Evolutionary conservation across 108 stramenopile species (phyloP), one percentile per base, ranked within the genome.

Genomic region (Cyclotella kingstonii): DNA sequence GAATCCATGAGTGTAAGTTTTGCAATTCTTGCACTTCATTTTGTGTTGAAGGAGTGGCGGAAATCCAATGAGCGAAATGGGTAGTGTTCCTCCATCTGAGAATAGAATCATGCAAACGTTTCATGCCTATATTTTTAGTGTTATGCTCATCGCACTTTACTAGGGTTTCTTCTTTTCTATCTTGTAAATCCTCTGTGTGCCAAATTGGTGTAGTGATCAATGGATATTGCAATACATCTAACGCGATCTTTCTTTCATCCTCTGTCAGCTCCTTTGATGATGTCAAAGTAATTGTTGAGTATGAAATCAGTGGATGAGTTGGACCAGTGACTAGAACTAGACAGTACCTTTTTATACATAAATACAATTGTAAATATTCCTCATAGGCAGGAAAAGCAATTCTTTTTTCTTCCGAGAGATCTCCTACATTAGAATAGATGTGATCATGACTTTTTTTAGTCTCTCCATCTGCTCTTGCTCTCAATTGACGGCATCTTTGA

Each of bases 11-110:
- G 49, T 63, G 66, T 15, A 76, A 38, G 43, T 17, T 34, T 14
- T 21, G 56, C 3, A 22, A 42, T 57, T 39, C 41, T 47, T 39
- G 15, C 22, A 46, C 51, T 1, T 63, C 55, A 5, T 15, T 21
- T 11, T 41, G 35, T 10, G 60, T n/a, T 3, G 47, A 5, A 28
- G 25, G 41, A n/a, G 2, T 41, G 2, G 40, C 43, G 17, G 74
- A 76, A 22, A 63, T 3, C 55, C 48, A 63, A 41, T 76, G 60
- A 0, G 74, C 59, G 36, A 63, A 43, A 29, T 68, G 60, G 10
- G 74, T 66, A 3, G 61, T 48, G 4, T 54, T 63, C 51, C 74
- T 68, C 74, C 74, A 76, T n/a, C 53, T 39, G 8, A 48, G 18
- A 39, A 76, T 63, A 12, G 51, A 39, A 26, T 18, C 46, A 27